Evolutionary conservation across 495 filamentous ascomycete species (phyloP), one percentile per base, ranked within the genome.

Genomic region (Staphylotrichum longicolle): DNA sequence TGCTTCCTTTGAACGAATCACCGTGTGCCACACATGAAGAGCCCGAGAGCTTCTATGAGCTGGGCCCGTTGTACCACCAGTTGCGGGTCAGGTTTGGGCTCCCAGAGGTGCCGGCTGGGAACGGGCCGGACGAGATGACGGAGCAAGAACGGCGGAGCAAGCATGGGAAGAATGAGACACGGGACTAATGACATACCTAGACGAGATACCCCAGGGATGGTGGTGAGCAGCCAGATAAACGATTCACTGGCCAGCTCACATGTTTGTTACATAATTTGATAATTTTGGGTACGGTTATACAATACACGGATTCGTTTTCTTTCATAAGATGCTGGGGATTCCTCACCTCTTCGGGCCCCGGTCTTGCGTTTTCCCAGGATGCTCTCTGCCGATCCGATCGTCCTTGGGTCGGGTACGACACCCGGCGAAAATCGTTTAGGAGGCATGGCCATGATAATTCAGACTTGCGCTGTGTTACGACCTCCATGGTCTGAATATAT

Each of bases 1-100:
- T 93, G 39, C 74, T 95, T 12, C 89, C 90, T 6, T 67, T 93
- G 49, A 84, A 79, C 57, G 74, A 76, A 34, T 87, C 86, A 15
- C 90, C 90, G 0, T 91, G 86, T 60, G 63, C 69, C 20, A 74
- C 62, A 37, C 77, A 80, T 62, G 82, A 83, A 50, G 73, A 70
- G 50, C 66, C 66, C 40, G 75, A 79, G 52, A 78, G 80, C 64
- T 75, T 81, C 39, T 85, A 79, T 65, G 67, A 71, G 27, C 65
- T 83, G 68, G 81, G 81, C 6, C 74, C 72, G 1, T 54, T 75
- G 32, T 69, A 80, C 10, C 66, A 72, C 4, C 54, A 72, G 15
- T 55, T 83, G 34, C 70, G 74, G 27, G 63, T 51, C 8, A 67
- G 72, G 47, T 78, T 72, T 51, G 62, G 70, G 2, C 74, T 82